Conservation (phyloP, 805 yeast genomes). For the Kodamaea neixiangensis region DNA sequence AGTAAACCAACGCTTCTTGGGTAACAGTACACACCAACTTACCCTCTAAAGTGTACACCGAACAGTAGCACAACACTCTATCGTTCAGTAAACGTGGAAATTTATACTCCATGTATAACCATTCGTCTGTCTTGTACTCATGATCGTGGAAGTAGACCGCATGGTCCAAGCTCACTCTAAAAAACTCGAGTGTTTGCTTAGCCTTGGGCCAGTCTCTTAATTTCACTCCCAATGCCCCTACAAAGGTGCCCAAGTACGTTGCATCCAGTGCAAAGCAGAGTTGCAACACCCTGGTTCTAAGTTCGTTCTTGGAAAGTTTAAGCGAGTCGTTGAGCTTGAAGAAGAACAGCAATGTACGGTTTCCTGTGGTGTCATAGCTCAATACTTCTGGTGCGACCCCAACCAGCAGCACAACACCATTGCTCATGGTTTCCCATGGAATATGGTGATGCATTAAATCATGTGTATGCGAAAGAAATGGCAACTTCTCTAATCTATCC, state of each 20-base stretch:
- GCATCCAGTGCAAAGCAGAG: slow-evolving; percentile 34
- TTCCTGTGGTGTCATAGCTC: slow-evolving; percentile 9
- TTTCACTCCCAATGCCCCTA: slow-evolving; percentile 25
- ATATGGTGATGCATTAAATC: slow-evolving; percentile 29
- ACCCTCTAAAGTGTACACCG: slow-evolving; percentile 29
- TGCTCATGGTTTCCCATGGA: slow-evolving; percentile 20
- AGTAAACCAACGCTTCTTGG: slow-evolving; percentile 34
- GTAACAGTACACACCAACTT: slow-evolving; percentile 30
- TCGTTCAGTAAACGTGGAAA: slow-evolving; percentile 35
- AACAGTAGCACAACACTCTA: slow-evolving; percentile 32
- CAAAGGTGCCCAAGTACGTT: slow-evolving; percentile 30
- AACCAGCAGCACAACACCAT: slow-evolving; percentile 5
- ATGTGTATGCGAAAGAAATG: slow-evolving; percentile 29
- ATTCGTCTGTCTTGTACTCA: slow-evolving; percentile 37
- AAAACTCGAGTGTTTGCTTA: slow-evolving; percentile 20
- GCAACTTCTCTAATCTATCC: slow-evolving; percentile 15
- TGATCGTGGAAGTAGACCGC: slow-evolving; percentile 36
- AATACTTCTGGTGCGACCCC: slow-evolving; percentile 4
- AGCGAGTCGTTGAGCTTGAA: slow-evolving; percentile 31
- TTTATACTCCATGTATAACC: slow-evolving; percentile 37
- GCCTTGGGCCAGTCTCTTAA: slow-evolving; percentile 5
- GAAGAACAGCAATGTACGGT: slow-evolving; percentile 30
- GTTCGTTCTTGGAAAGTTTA: slow-evolving; percentile 23
- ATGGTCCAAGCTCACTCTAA: slow-evolving; percentile 43
- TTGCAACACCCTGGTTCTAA: slow-evolving; percentile 19